Evolutionary conservation across 1,284 basidiomycete genomes (phyloP).

Genomic region (Trichosporon sp.): DNA sequence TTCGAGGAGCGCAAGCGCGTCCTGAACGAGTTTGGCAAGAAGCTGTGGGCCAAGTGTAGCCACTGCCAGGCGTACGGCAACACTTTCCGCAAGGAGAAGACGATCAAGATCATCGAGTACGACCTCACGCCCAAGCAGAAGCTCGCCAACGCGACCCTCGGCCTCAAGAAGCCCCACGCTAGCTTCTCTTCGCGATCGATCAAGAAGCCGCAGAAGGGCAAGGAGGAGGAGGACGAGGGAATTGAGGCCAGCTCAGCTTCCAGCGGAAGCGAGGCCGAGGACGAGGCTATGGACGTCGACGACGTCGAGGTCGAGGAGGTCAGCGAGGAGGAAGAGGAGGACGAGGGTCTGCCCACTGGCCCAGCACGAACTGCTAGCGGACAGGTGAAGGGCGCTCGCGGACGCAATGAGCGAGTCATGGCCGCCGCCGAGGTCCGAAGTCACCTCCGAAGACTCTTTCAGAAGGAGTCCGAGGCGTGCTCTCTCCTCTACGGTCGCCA

Average conservation of each 20-base stretch:
- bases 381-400: conserved; percentile 65
- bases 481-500: conserved; percentile 88
- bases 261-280: conserved; percentile 54
- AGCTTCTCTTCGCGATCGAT: conserved; percentile 44
- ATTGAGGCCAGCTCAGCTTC: conserved; percentile 32
- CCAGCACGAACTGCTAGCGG: conserved; percentile 63
- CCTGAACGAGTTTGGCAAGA: conserved; percentile 71
- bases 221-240: conserved; percentile 40
- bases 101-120: conserved; percentile 91
- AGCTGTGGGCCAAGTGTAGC: conserved; percentile 62
- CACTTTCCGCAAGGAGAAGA: conserved; percentile 80
- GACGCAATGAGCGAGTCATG: conserved; percentile 81
- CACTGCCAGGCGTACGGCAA: conserved; percentile 72
- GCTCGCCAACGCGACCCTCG: conserved; percentile 55
- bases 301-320: conserved; percentile 55
- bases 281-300: conserved; percentile 42
- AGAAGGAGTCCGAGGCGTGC: conserved; percentile 74
- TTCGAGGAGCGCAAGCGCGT: conserved; percentile 81
- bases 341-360: conserved; percentile 49
- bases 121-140: conserved; percentile 79
- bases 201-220: conserved; percentile 49
- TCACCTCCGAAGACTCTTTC: conserved; percentile 83
- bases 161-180: conserved; percentile 38
- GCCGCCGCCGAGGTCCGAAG: conserved; percentile 87
- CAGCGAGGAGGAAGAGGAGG: conserved; percentile 46